phyloP scores from a whole-genome alignment of 768 basidiomycete genomes.

The Hygrophorus pudorinus region DNA sequence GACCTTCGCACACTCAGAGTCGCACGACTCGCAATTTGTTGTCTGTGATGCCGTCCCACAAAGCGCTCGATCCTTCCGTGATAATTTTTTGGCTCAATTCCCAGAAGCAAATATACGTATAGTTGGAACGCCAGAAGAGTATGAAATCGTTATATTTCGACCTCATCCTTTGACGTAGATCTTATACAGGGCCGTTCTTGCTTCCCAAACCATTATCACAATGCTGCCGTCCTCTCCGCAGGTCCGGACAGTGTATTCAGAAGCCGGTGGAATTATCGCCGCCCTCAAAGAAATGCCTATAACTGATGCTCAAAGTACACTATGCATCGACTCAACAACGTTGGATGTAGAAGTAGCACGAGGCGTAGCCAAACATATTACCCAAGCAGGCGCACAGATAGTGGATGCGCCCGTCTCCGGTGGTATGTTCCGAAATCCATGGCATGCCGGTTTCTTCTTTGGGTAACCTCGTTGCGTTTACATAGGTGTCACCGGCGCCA shows the following conservation, averaged over 20 bases:
- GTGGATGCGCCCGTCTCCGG: conserved; percentile 94
- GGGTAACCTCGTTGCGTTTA: conserved; percentile 1
- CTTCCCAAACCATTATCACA: conserved; percentile 64
- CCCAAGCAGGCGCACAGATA: conserved; percentile 54
- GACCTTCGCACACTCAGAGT: conserved; percentile 33
- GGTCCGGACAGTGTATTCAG: conserved; percentile 64
- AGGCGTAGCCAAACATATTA: conserved; percentile 47
- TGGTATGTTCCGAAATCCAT: conserved; percentile 34
- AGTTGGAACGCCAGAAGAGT: conserved; percentile 64
- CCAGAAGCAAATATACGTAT: conserved; percentile 51
- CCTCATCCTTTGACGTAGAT: conserved; percentile 3
- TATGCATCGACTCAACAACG: conserved; percentile 89
- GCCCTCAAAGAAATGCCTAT: conserved; percentile 42
- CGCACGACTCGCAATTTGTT: conserved; percentile 49
- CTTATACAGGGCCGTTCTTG: conserved; percentile 44
- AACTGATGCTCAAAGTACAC: conserved; percentile 28
- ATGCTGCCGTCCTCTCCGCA: conserved; percentile 93
- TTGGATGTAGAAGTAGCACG: conserved; percentile 72
- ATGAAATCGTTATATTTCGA: conserved; percentile 6
- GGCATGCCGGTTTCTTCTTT: not conserved
- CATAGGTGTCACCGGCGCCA: conserved; percentile 76
- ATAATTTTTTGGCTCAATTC: conserved; percentile 44
- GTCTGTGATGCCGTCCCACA: conserved; percentile 71
- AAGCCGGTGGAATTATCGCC: conserved; percentile 49
- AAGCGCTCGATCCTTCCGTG: conserved; percentile 44